These are phyloP conservation scores for Microascus cirrosus DNA, from an alignment of 2,329 filamentous ascomycete species.

Conservation along the genomic window DNA sequence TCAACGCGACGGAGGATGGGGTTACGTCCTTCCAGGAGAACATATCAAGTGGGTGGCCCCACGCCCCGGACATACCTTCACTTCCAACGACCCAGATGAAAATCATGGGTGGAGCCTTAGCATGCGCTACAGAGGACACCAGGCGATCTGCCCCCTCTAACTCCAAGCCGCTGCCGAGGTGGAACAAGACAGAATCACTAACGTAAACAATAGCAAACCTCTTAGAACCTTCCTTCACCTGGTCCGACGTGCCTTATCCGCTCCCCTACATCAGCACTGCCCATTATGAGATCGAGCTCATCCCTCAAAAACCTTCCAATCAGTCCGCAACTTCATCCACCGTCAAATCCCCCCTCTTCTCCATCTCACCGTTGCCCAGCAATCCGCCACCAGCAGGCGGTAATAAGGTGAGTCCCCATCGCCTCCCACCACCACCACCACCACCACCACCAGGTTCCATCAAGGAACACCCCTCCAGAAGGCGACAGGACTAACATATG, in stretches of 20 bases:
- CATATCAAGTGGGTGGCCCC: conserved; percentile 1
- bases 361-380: background rate
- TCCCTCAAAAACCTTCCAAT: background rate
- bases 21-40: background rate
- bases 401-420: background rate
- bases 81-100: background rate
- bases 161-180: too few relatives aligned
- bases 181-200: background rate
- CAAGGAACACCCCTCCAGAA: background rate
- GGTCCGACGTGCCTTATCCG: conserved; percentile 4
- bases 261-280: conserved; percentile 5
- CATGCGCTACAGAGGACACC: background rate
- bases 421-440: background rate
- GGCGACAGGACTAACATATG: background rate
- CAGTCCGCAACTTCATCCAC: background rate
- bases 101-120: too few relatives aligned
- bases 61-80: background rate
- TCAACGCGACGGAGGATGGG: conserved; percentile 1
- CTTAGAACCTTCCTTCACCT: background rate
- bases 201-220: background rate
- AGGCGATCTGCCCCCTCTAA: background rate
- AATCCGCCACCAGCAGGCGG: background rate
- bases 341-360: background rate
- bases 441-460: background rate
- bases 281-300: conserved; percentile 4